These are phyloP conservation scores for Talaromyces verruculosus DNA, from an alignment of 2,329 filamentous ascomycete species.

Conservation along the genomic window DNA sequence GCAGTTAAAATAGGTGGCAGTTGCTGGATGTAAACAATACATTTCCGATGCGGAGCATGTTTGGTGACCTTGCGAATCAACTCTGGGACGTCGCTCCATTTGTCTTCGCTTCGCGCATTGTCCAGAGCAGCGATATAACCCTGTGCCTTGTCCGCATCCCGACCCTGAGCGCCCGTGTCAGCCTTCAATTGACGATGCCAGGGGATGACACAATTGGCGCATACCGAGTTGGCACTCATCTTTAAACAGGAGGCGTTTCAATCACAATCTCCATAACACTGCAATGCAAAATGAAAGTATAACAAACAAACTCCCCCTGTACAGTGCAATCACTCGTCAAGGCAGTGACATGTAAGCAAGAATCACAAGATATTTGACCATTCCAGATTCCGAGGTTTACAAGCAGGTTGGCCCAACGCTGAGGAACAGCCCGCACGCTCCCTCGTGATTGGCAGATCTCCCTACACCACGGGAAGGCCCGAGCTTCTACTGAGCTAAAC, in stretches of 20 bases:
- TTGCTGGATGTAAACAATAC: slow-evolving; percentile 52
- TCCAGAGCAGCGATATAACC: slow-evolving; percentile 82
- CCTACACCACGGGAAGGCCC: slow-evolving; percentile 11
- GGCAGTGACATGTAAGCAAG: slow-evolving; percentile 1
- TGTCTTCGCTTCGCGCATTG: slow-evolving; percentile 79
- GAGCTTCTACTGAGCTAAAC: slow-evolving; percentile 7
- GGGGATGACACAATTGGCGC: not conserved
- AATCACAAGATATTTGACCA: not conserved
- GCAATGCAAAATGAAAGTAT: not conserved
- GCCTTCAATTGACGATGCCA: slow-evolving; percentile 6
- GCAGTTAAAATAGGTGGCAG: slow-evolving; percentile 22
- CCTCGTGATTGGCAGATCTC: slow-evolving; percentile 11
- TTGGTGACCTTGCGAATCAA: slow-evolving; percentile 91
- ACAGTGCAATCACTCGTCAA: not conserved
- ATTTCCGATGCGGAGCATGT: slow-evolving; percentile 80
- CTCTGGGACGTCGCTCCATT: slow-evolving; percentile 84
- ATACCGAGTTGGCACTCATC: slow-evolving; percentile 29
- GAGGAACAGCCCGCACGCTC: not conserved
- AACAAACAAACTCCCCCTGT: slow-evolving; percentile 8
- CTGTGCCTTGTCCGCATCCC: slow-evolving; percentile 70
- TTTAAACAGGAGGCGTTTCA: slow-evolving; percentile 18
- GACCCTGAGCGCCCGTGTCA: slow-evolving; percentile 36
- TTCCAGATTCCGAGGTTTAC: slow-evolving; percentile 6
- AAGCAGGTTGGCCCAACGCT: not conserved
- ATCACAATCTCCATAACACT: slow-evolving; percentile 21